Conservation (phyloP, 2,329 filamentous ascomycete species). For the Sclerotinia spermophila region DNA sequence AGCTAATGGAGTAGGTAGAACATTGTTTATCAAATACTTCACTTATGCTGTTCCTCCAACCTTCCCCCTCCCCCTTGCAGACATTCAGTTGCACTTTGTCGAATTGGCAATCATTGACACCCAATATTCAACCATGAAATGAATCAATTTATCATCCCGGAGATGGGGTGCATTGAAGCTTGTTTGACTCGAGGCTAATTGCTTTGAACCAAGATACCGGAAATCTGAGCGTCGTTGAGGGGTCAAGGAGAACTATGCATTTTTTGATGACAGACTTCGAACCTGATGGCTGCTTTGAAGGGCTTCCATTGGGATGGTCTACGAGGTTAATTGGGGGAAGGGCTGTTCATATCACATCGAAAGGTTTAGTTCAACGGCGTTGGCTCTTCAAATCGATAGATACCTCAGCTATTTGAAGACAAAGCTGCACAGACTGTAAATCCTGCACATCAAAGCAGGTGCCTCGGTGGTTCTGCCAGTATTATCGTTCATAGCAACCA, state of each 20-base stretch:
- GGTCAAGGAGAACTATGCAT: neutral
- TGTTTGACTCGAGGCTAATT: neutral
- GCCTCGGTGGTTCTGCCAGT: neutral
- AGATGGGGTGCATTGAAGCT: neutral
- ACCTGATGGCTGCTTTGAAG: neutral
- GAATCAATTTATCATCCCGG: neutral
- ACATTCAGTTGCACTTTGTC: neutral
- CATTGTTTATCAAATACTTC: neutral
- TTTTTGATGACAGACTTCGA: neutral
- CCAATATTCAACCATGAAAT: neutral
- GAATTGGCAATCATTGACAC: neutral
- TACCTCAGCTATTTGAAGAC: neutral
- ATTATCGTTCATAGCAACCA: neutral
- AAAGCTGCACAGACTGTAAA: neutral
- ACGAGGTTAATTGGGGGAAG: neutral
- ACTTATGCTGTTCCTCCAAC: neutral
- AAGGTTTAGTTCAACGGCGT: slow-evolving; percentile 3
- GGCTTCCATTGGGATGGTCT: neutral
- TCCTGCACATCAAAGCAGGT: neutral
- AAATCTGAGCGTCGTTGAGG: neutral
- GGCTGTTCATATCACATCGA: neutral
- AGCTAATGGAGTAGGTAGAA: neutral
- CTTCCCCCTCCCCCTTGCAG: neutral
- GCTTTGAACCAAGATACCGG: neutral
- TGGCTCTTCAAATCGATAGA: neutral